A percentile compares a stretch with the other conserved stretches of the same genome.
phyloP scores from a whole-genome alignment of 331 rosid genomes.

The Malus hybrid region DNA sequence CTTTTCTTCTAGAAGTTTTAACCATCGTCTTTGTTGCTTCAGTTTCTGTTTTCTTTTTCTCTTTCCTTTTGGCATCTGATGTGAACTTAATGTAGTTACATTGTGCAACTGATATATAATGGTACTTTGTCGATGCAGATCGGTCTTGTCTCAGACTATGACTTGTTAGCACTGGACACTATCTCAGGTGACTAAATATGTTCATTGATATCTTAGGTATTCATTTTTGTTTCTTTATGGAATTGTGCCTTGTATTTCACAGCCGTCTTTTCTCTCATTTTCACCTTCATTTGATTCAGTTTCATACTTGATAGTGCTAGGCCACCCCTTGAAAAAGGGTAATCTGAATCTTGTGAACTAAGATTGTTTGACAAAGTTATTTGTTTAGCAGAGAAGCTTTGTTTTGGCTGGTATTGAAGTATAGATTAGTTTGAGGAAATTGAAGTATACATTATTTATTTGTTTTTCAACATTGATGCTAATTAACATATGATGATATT shows the following conservation, averaged over 20 bases:
- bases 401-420: neutral
- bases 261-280: neutral
- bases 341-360: neutral
- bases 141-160: slow-evolving; percentile 94
- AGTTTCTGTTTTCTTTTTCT: too few species aligned
- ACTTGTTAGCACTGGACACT: slow-evolving; percentile 88
- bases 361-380: neutral
- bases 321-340: neutral
- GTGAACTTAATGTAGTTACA: neutral
- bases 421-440: neutral
- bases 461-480: neutral
- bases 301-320: neutral
- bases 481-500: neutral
- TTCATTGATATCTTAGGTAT: neutral
- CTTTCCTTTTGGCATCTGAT: neutral
- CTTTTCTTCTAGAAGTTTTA: too few species aligned
- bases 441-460: neutral
- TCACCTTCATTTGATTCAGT: neutral
- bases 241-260: neutral
- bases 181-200: slow-evolving; percentile 53
- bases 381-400: neutral
- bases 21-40: too few species aligned
- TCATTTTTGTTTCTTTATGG: neutral
- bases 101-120: slow-evolving; percentile 15
- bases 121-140: slow-evolving; percentile 49